Base-by-base conservation (phyloP, 73 alveolate genomes). In the Tetrahymena borealis region DNA sequence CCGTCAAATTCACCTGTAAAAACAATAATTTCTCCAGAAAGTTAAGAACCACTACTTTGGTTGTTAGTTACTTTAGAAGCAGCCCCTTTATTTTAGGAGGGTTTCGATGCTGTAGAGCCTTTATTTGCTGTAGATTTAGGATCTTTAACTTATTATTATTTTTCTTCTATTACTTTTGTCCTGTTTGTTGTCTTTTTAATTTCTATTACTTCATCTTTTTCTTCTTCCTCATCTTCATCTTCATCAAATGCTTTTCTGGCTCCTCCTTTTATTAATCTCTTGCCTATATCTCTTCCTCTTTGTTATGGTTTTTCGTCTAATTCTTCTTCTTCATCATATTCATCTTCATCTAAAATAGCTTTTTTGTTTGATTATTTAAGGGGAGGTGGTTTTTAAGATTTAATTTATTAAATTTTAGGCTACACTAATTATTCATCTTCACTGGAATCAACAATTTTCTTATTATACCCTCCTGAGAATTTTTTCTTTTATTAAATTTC, bases 11-110 rank as follows among this genome's bases (percentile, higher is more conserved):
- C 97, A 5, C 99, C 99, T 11, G 99, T 97, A 40, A 97, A 78
- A 28, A 98, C 99, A 93, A 98, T 95, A 33, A 99, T 98, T 91
- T 92, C 94, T 32, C 98, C 99, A 9, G 95, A 93, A 32, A 98
- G n/a, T n/a, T n/a, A 91, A n/a, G 97, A 95, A 41, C 33, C 60
- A 18, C 33, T n/a, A 7, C 40, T 11, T 11, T 4, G 15, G 7
- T 28, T 78, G 20, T 12, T 35, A 11, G 15, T n/a, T 13, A 16
- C 60, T 24, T 79, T 31, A 5, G 85, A 60, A 41, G 33, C 20
- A 41, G 16, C 20, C 28, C 28, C 28, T 24, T 60, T 35, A 24
- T 60, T 60, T 60, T 60, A 60, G 3, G 85, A 13, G 10, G 85
- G 33, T 24, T 18, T 35, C 28, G n/a, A 9, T 39, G 43, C 16